phyloP scores from a whole-genome alignment of 1,284 basidiomycete genomes.

The Microstroma glucosiphilum region DNA sequence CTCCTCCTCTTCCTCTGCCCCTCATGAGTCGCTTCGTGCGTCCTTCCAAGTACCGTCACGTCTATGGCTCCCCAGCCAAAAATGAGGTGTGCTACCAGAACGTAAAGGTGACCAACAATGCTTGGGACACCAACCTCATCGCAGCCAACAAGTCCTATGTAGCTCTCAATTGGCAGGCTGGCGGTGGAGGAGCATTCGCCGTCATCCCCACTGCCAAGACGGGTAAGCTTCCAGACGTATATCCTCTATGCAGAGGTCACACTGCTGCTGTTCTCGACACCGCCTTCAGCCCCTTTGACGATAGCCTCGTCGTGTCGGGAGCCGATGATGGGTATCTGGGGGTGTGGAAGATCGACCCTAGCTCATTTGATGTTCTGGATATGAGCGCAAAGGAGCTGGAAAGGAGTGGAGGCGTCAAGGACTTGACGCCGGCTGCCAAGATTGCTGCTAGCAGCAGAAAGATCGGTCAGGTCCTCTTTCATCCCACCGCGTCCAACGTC shows the following conservation, averaged over 20 bases:
- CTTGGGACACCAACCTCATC: constrained; percentile 94
- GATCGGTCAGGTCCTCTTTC: constrained; percentile 89
- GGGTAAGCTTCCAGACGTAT: constrained; percentile 74
- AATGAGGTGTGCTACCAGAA: constrained; percentile 65
- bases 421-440: constrained; percentile 67
- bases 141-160: constrained; percentile 67
- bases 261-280: constrained; percentile 87
- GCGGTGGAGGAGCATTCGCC: constrained; percentile 90
- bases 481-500: constrained; percentile 81
- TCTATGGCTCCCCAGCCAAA: constrained; percentile 62
- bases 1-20: background rate
- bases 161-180: constrained; percentile 85
- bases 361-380: constrained; percentile 55
- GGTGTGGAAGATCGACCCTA: constrained; percentile 77
- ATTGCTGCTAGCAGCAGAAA: constrained; percentile 60
- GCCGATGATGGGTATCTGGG: constrained; percentile 90
- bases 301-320: constrained; percentile 77
- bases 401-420: constrained; percentile 56
- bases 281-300: constrained; percentile 91
- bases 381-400: constrained; percentile 40
- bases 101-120: constrained; percentile 60
- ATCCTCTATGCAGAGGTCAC: constrained; percentile 80
- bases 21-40: constrained; percentile 60
- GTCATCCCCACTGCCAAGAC: constrained; percentile 65
- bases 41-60: constrained; percentile 67